These are phyloP conservation scores for Pseudoscleropodium purum DNA, from an alignment of 225 moss, liverwort and hornwort genomes.

Conservation along the genomic window DNA sequence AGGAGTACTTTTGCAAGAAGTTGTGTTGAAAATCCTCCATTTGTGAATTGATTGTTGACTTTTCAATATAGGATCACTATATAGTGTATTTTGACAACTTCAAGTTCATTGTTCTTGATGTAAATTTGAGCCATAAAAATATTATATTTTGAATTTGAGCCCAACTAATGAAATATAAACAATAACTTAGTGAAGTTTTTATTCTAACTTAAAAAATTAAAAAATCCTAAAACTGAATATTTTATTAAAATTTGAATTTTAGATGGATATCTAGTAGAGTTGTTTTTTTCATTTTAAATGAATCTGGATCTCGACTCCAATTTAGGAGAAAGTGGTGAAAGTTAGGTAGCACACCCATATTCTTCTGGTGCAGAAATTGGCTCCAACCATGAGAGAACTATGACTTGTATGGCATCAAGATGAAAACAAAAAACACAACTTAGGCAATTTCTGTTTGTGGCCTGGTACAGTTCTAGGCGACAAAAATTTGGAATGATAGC, in stretches of 20 bases:
- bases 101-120: neutral
- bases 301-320: no score
- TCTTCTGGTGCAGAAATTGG: no score
- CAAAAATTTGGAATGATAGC: no score
- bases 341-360: no score
- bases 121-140: neutral
- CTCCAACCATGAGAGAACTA: no score
- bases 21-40: neutral
- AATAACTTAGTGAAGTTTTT: neutral
- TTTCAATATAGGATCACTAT: neutral
- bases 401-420: no score
- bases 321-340: no score
- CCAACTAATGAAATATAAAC: neutral
- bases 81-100: neutral
- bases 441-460: no score
- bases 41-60: neutral
- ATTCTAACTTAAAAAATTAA: neutral
- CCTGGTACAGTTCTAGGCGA: no score
- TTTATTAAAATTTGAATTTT: neutral
- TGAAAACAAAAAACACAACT: no score
- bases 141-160: neutral
- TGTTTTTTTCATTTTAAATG: no score
- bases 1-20: neutral
- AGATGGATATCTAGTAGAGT: neutral
- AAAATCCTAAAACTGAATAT: neutral